These are phyloP conservation scores for Pulveroboletus sp. DNA, from an alignment of 768 basidiomycete genomes.

Conservation along the genomic window DNA sequence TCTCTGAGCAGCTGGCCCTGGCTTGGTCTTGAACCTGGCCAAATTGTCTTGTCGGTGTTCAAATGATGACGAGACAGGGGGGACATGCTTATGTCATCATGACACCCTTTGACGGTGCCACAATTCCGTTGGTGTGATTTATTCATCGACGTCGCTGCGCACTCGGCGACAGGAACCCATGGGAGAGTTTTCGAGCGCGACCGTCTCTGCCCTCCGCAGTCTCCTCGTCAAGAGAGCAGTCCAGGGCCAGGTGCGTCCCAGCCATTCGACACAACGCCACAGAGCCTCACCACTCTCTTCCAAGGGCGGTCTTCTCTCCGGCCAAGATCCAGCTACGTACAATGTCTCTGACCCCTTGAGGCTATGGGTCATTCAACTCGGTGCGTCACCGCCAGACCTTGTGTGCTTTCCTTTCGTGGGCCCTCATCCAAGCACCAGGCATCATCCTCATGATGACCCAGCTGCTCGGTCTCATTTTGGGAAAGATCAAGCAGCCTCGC, in stretches of 20 bases:
- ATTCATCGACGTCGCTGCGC: background rate
- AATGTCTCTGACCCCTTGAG: slow-evolving; percentile 63
- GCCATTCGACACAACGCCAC: background rate
- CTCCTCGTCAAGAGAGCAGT: slow-evolving; percentile 19
- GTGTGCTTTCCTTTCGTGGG: background rate
- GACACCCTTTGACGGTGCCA: background rate
- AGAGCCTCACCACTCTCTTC: background rate
- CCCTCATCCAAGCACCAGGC: slow-evolving; percentile 32
- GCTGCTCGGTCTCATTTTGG: slow-evolving; percentile 58
- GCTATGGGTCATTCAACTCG: slow-evolving; percentile 73
- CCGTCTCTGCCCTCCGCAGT: slow-evolving; percentile 14
- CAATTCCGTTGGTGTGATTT: background rate
- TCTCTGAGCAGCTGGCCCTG: too few species aligned
- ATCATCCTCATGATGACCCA: slow-evolving; percentile 84
- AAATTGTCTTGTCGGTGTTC: background rate
- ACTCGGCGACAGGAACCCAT: slow-evolving; percentile 8
- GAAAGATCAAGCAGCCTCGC: slow-evolving; percentile 77
- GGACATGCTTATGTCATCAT: background rate
- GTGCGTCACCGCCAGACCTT: slow-evolving; percentile 36
- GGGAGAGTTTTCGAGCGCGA: slow-evolving; percentile 47
- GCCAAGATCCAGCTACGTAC: slow-evolving; percentile 65
- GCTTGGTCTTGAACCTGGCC: too few species aligned
- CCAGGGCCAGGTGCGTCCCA: slow-evolving; percentile 25
- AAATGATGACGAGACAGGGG: background rate
- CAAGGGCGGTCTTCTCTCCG: slow-evolving; percentile 74